Evolutionary conservation across 176 grass and related monocot species (phyloP).

Genomic region (Carex scoparia): DNA sequence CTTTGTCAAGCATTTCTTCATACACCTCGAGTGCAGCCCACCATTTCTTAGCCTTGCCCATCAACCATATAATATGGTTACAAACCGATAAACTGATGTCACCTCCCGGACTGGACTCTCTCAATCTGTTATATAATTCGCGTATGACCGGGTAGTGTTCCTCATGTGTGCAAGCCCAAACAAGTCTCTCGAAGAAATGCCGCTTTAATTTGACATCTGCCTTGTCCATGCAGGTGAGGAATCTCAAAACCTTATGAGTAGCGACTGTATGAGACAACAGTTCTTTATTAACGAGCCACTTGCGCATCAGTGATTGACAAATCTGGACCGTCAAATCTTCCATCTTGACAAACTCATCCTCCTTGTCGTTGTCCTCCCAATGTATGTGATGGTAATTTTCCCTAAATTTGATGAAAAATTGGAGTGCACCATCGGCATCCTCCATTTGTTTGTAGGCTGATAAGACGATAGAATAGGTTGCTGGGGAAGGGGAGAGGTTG

Average conservation of each 20-base stretch:
- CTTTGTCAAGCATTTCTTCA: slow-evolving; percentile 75
- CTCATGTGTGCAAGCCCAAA: slow-evolving; percentile 69
- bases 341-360: slow-evolving; percentile 50
- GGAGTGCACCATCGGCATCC: slow-evolving; percentile 44
- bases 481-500: slow-evolving; percentile 43
- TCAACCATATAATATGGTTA: slow-evolving; percentile 82
- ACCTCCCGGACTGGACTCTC: slow-evolving; percentile 18
- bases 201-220: slow-evolving; percentile 27
- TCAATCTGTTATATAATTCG: slow-evolving; percentile 68
- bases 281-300: slow-evolving; percentile 31
- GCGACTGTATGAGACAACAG: too few species aligned
- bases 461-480: slow-evolving; percentile 61
- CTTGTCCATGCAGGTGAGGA: slow-evolving; percentile 58
- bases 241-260: slow-evolving; percentile 31
- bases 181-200: slow-evolving; percentile 51
- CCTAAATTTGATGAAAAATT: slow-evolving; percentile 49
- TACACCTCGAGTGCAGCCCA: slow-evolving; percentile 92
- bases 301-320: slow-evolving; percentile 52
- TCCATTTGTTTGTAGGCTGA: slow-evolving; percentile 60
- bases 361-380: slow-evolving; percentile 37
- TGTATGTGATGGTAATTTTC: slow-evolving; percentile 36
- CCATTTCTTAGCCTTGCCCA: slow-evolving; percentile 90
- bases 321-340: slow-evolving; percentile 39
- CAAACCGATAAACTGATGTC: slow-evolving; percentile 63
- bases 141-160: slow-evolving; percentile 69